Evolutionary conservation across 2,329 filamentous ascomycete species (phyloP).

Genomic region (Calonectria ilicicola): DNA sequence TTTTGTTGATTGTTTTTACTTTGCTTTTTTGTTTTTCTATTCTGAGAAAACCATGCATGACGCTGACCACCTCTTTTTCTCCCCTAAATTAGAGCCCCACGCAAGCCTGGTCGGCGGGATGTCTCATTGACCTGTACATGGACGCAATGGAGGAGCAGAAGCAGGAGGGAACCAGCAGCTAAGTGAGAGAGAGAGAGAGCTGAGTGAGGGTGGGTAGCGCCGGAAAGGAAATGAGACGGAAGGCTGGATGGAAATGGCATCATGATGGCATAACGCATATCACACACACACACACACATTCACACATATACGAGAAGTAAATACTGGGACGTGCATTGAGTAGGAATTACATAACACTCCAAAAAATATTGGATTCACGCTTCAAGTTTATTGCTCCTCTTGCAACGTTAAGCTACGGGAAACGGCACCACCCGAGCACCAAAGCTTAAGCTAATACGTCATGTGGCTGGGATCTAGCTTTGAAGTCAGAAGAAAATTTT

Average conservation of each 20-base stretch:
- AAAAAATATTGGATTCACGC: not conserved
- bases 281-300: too few relatives aligned
- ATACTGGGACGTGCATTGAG: constrained; percentile 19
- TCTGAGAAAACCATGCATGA: not conserved
- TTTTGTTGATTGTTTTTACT: not conserved
- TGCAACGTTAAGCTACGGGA: not conserved
- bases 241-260: not conserved
- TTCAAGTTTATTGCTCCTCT: not conserved
- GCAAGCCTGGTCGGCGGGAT: constrained; percentile 95
- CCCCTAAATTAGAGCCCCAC: constrained; percentile 78
- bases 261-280: constrained; percentile 19
- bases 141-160: constrained; percentile 76
- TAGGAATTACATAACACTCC: not conserved
- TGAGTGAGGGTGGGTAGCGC: too few relatives aligned
- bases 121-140: constrained; percentile 95
- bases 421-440: constrained; percentile 6
- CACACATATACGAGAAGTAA: constrained; percentile 24
- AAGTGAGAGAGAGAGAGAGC: too few relatives aligned
- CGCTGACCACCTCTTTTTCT: constrained; percentile 20
- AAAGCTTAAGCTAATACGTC: constrained; percentile 1
- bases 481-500: constrained; percentile 16
- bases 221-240: constrained; percentile 7
- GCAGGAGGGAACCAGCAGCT: not conserved
- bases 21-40: not conserved
- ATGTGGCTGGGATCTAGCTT: constrained; percentile 4